These are phyloP conservation scores for Pleurotus djamor DNA, from an alignment of 768 basidiomycete genomes.

Conservation along the genomic window DNA sequence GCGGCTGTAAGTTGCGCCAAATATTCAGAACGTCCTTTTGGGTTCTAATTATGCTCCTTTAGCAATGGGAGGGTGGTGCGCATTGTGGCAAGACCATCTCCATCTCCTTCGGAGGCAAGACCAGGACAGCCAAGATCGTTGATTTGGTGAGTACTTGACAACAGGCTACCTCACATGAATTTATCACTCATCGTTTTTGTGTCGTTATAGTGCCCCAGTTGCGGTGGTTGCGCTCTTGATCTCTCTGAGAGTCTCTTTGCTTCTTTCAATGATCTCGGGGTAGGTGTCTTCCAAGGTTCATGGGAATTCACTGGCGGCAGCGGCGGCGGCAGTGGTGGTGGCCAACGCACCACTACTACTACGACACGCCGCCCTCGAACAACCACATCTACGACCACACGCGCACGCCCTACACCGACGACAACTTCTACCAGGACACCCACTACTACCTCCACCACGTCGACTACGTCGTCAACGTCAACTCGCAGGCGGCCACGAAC, in stretches of 20 bases:
- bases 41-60: constrained; percentile 8
- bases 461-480: constrained; percentile 8
- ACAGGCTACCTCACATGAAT: not conserved
- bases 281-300: constrained; percentile 45
- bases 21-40: too few relatives aligned
- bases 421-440: not conserved
- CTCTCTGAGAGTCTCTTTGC: constrained; percentile 55
- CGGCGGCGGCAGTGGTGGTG: constrained; percentile 17
- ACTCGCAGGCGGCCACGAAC: constrained; percentile 10
- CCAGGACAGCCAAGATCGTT: constrained; percentile 52
- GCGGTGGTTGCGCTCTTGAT: constrained; percentile 61
- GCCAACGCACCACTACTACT: constrained; percentile 6
- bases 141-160: constrained; percentile 47
- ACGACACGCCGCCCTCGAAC: constrained; percentile 13
- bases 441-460: not conserved
- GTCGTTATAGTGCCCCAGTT: constrained; percentile 55
- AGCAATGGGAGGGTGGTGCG: constrained; percentile 54
- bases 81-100: constrained; percentile 63
- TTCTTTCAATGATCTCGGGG: constrained; percentile 39
- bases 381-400: constrained; percentile 6
- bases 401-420: constrained; percentile 5
- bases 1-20: constrained; percentile 23
- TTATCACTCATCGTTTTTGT: not conserved
- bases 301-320: constrained; percentile 39
- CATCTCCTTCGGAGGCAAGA: constrained; percentile 59